Conservation (phyloP, 345 rosid species). For the Lenwebbia sp. region DNA sequence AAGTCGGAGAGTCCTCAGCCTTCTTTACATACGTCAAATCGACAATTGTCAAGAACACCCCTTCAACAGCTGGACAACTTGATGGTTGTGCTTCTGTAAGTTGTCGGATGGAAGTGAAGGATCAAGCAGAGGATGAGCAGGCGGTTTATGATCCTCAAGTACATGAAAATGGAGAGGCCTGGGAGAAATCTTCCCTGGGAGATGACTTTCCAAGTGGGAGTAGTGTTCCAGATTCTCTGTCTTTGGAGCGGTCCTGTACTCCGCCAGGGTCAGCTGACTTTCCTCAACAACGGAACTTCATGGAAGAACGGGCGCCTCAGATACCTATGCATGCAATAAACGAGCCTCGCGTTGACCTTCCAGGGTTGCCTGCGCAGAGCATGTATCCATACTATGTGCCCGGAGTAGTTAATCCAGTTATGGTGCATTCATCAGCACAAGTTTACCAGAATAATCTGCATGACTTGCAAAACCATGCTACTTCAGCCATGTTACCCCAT, state of each 20-base stretch:
- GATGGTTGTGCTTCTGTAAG: slow-evolving; percentile 14
- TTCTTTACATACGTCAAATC: slow-evolving; percentile 90
- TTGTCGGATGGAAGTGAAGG: slow-evolving; percentile 23
- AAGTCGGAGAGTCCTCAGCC: slow-evolving; percentile 89
- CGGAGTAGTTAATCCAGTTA: slow-evolving; percentile 66
- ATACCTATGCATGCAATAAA: slow-evolving; percentile 23
- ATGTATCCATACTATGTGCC: slow-evolving; percentile 63
- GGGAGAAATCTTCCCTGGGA: slow-evolving; percentile 43
- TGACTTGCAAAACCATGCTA: slow-evolving; percentile 32
- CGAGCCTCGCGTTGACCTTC: slow-evolving; percentile 34
- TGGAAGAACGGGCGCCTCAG: slow-evolving; percentile 25
- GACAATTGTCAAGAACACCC: slow-evolving; percentile 19
- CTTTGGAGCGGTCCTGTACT: slow-evolving; percentile 52
- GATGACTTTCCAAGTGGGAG: slow-evolving; percentile 48
- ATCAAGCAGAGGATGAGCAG: slow-evolving; percentile 15
- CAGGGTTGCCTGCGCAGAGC: slow-evolving; percentile 41
- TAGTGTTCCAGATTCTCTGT: slow-evolving; percentile 39
- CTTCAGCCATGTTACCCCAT: slow-evolving; percentile 40
- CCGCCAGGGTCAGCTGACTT: slow-evolving; percentile 47
- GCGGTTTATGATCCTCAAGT: slow-evolving; percentile 17
- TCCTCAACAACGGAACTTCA: slow-evolving; percentile 26
- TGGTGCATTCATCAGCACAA: slow-evolving; percentile 55
- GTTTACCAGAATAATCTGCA: slow-evolving; percentile 40
- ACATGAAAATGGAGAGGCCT: slow-evolving; percentile 37
- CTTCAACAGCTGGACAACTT: slow-evolving; percentile 5